Base-by-base conservation (phyloP, 139 green algal genomes). In the Microglena sp. region DNA sequence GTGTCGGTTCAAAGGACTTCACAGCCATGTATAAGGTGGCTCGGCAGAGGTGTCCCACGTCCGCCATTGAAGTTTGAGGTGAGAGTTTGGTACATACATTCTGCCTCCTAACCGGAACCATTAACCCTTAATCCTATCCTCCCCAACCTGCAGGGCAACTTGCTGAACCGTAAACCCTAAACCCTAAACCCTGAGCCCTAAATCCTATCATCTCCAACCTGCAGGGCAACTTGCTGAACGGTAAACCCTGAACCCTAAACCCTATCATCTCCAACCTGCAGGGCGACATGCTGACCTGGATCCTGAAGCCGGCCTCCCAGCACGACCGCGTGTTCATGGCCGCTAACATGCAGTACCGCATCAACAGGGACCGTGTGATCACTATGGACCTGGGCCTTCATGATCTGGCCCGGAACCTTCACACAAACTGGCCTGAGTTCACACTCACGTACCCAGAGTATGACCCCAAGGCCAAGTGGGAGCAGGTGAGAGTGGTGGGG, bases 121-220 rank as follows among this genome's bases (percentile, higher is more conserved):
- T 15, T 24, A 15, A 50, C 40, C 40, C 30, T 40, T 71, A 35
- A 34, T 71, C 24, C 27, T 11, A 31, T 30, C 64, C n/a, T n/a
- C n/a, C n/a, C n/a, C n/a, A n/a, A n/a, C n/a, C n/a, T 36, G 43
- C 70, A 76, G 70, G 74, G 74, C 33, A 69, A 81, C 55, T 45
- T 72, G 28, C 56, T 81, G 45, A 26, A 24, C 0, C 60, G 36
- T 54, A 33, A n/a, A n/a, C n/a, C n/a, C n/a, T n/a, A n/a, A n/a
- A 57, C 26, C 34, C 7, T 6, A 30, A 27, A 7, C 28, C 22
- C 11, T 50, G 40, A 24, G 11, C 40, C 40, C 15, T 11, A 24
- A 11, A 50, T 50, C 11, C 40, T 15, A 50, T 50, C 11, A 24
- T 50, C 15, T 11, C 40, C 15, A 24, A 24, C 11, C 40, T 50